Evolutionary conservation across 331 rosid species (phyloP).

Genomic region (Pyracantha coccinea): DNA sequence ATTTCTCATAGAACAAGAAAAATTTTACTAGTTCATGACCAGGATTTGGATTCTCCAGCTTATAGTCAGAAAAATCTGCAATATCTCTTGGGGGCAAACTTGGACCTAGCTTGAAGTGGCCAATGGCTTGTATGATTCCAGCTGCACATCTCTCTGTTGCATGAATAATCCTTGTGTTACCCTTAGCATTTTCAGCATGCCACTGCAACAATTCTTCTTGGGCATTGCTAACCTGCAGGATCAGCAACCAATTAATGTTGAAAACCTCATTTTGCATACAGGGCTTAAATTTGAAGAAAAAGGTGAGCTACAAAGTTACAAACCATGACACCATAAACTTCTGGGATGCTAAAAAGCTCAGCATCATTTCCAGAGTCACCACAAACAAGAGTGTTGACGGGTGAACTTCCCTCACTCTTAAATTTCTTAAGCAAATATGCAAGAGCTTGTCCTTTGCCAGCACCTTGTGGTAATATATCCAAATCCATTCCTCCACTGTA

Average conservation of each 20-base stretch:
- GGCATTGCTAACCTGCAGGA: constrained; percentile 85
- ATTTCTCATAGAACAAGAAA: constrained; percentile 56
- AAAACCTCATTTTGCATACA: not conserved
- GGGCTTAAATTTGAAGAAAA: not conserved
- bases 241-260: no score
- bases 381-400: constrained; percentile 81
- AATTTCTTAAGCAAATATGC: constrained; percentile 84
- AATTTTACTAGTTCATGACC: constrained; percentile 51
- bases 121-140: constrained; percentile 92
- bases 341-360: constrained; percentile 88
- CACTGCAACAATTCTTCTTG: constrained; percentile 95
- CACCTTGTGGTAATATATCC: constrained; percentile 88
- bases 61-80: constrained; percentile 27
- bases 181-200: constrained; percentile 78
- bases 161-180: constrained; percentile 74
- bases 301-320: constrained; percentile 24
- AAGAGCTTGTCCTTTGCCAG: constrained; percentile 99
- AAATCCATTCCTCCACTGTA: constrained; percentile 95
- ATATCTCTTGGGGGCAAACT: constrained; percentile 70
- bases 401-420: constrained; percentile 56
- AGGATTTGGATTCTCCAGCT: constrained; percentile 31
- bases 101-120: constrained; percentile 78
- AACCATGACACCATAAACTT: constrained; percentile 93
- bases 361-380: constrained; percentile 99
- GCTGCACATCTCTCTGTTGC: constrained; percentile 95